Percentiles rank a stretch among this genome's conserved stretches.
Conservation (phyloP, 352 stramenopile species). For the Aphanomyces invadans region DNA sequence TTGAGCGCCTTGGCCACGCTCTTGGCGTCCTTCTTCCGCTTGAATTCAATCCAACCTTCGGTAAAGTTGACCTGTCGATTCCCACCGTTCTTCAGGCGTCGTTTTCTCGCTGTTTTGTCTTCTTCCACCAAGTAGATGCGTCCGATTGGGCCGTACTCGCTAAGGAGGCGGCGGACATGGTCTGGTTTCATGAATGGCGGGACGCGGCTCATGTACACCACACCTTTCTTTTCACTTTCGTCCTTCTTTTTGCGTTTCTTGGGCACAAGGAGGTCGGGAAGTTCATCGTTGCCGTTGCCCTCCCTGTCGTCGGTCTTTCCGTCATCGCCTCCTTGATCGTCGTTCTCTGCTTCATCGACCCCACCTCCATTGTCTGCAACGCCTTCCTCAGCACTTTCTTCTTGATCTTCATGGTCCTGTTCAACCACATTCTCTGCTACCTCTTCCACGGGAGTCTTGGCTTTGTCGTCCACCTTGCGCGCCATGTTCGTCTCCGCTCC, state of each 20-base stretch:
- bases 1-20: slow-evolving; percentile 91
- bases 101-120: slow-evolving; percentile 89
- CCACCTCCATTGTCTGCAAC: neutral
- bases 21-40: slow-evolving; percentile 95
- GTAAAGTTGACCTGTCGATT: slow-evolving; percentile 88
- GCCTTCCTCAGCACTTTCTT: slow-evolving; percentile 7
- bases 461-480: neutral
- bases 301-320: neutral
- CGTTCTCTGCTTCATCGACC: neutral
- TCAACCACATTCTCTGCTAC: neutral
- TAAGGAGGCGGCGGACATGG: slow-evolving; percentile 91
- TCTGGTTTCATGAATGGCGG: slow-evolving; percentile 96
- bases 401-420: neutral
- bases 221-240: slow-evolving; percentile 17
- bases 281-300: neutral
- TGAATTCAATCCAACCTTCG: slow-evolving; percentile 99
- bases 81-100: slow-evolving; percentile 78
- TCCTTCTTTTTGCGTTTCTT: slow-evolving; percentile 13
- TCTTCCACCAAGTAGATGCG: slow-evolving; percentile 96
- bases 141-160: slow-evolving; percentile 89
- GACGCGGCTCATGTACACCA: slow-evolving; percentile 92
- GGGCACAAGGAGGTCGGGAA: neutral
- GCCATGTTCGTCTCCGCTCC: neutral
- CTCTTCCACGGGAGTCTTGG: neutral
- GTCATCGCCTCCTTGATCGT: neutral